Percentiles rank a stretch among this genome's conserved stretches.
Evolutionary conservation across 805 yeast species (phyloP).

Genomic region (Isabelozyma heimii): DNA sequence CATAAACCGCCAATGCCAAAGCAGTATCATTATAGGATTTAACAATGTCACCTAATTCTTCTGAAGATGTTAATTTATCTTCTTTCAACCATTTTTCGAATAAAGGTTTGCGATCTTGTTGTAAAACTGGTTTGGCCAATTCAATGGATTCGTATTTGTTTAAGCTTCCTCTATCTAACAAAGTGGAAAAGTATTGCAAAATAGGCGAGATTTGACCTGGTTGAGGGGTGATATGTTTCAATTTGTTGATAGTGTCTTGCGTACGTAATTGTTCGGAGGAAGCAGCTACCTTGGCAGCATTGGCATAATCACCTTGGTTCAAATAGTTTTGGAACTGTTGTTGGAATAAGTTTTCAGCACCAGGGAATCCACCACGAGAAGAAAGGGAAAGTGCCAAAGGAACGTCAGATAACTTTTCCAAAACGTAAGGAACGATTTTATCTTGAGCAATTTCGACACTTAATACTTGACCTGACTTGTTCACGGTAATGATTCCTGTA

Average conservation of each 20-base stretch:
- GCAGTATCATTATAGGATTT: constrained; percentile 78
- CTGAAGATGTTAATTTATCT: constrained; percentile 91
- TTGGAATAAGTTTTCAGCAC: constrained; percentile 88
- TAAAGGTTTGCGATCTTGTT: constrained; percentile 89
- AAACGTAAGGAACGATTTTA: constrained; percentile 83
- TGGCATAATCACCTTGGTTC: constrained; percentile 79
- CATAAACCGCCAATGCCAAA: constrained; percentile 86
- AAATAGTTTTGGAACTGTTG: constrained; percentile 89
- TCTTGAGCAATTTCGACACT: constrained; percentile 86
- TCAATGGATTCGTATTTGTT: constrained; percentile 93
- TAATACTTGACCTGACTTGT: constrained; percentile 92
- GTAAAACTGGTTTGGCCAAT: constrained; percentile 91
- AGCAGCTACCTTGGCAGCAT: constrained; percentile 97
- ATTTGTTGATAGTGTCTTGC: constrained; percentile 87
- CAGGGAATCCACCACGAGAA: constrained; percentile 94
- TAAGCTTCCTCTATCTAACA: constrained; percentile 88
- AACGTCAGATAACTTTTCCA: constrained; percentile 82
- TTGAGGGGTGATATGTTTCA: constrained; percentile 84
- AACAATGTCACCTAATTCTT: constrained; percentile 94
- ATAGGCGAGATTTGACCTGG: constrained; percentile 96
- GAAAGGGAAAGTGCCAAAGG: constrained; percentile 84
- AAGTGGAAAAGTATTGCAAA: constrained; percentile 84
- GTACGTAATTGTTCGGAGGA: constrained; percentile 91
- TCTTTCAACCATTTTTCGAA: constrained; percentile 96
- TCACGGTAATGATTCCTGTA: constrained; percentile 88